Base-by-base conservation (phyloP, 2,329 filamentous ascomycete genomes). In the Aureobasidium sp. region DNA sequence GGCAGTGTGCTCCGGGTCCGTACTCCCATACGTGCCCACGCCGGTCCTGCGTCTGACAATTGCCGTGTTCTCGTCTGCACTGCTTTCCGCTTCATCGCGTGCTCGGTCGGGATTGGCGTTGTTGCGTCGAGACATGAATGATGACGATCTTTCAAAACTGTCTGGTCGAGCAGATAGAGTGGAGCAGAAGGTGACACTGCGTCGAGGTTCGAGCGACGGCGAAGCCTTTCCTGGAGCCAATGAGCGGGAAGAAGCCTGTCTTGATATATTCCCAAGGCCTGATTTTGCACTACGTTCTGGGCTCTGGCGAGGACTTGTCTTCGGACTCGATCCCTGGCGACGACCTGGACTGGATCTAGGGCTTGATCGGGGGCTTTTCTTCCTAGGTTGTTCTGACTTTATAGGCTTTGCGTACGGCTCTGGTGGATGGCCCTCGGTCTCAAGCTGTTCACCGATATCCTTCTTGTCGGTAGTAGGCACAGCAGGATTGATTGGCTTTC, bases 61-160 rank as follows among this genome's bases (percentile, higher is more conserved):
- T 37, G 71, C 72, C 22, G 77, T 79, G 58, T 69, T 75, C 64
- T 79, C 77, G 61, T 76, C 74, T 41, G 72, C 73, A 58, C 72
- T 74, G 59, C 72, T 74, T 57, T 73, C 72, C 9, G 55, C 66
- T n/a, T 64, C 66, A 15, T 67, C 65, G 29, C 62, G 64, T 20
- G 63, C 45, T 12, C 61, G 62, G 12, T 55, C 60, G 34, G 64
- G 48, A 37, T 47, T 27, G 29, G 42, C 9, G 42, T 51, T 60
- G 44, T 60, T 60, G 20, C 45, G 44, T 41, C 37, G 36, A 27
- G 57, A 60, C 57, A 60, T 60, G 57, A 60, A 49, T 39, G 59
- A 61, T 27, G 56, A 57, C 17, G 53, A 39, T 39, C 49, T 48
- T 29, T 64, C 52, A 59, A 64, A 55, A 45, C 64, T 41, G 57